Evolutionary conservation across 2,329 filamentous ascomycete genomes (phyloP), one percentile per base, ranked within the genome.

Genomic region (Fusarium marasasianum): DNA sequence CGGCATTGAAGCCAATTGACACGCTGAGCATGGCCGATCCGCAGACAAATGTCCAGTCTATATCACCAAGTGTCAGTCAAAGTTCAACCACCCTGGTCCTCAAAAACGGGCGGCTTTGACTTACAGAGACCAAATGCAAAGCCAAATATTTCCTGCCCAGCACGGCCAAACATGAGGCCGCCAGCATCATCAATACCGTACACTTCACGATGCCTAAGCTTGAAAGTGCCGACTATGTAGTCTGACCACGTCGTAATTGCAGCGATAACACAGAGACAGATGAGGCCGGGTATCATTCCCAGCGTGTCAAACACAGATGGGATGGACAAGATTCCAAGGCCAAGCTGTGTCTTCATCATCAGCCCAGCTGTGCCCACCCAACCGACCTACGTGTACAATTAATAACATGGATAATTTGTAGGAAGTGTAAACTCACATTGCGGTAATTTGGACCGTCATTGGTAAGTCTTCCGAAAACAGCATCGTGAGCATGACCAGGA

Each of bases 181-280:
- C 86, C 87, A 1, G 84, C 87, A 72, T 89, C 87, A 59, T 88
- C 87, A 64, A 89, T 87, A 29, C 86, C 83, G 70, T 89, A 88
- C 2, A 89, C 85, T 44, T 86, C 82, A 5, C 83, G 83, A 73
- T 89, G 87, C 18, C 79, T 77, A 22, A 86, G 74, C 75, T 89
- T 89, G 81, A 89, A 89, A 8, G 80, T 77, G 17, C 85, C 86
- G 8, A 87, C 80, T 29, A 86, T 85, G 62, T 85, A 86, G 63
- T 83, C 82, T 4, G 84, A 86, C 86, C 86, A 87, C 1, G 83
- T 86, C 0, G 85, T 87, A 71, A 87, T 86, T n/a, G 53, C 70
- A 3, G 80, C 84, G n/a, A 87, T 81, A 6, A 74, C 67, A 3
- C 82, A 47, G 5, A 88, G 79, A 38, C 82, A 81, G n/a, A 87